phyloP scores from a whole-genome alignment of 345 rosid species.

The Eucalyptus polybractea region DNA sequence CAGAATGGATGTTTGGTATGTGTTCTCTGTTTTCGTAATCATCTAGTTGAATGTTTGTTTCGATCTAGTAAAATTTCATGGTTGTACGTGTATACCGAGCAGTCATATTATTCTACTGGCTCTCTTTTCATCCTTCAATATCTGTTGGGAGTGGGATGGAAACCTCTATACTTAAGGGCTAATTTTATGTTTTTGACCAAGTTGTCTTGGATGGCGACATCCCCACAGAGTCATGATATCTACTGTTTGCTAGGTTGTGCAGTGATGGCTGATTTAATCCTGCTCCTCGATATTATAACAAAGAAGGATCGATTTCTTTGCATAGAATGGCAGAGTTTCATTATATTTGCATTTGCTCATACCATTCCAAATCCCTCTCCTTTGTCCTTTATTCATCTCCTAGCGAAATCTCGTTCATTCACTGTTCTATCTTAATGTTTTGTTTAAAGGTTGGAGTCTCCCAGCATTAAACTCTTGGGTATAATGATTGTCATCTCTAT shows the following conservation, averaged over 20 bases:
- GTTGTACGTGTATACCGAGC: not conserved
- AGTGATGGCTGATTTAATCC: not conserved
- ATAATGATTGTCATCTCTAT: conserved; percentile 72
- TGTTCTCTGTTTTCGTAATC: not conserved
- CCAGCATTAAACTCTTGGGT: conserved; percentile 85
- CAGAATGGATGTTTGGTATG: not conserved
- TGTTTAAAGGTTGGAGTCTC: conserved; percentile 82
- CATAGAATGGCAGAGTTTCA: not conserved
- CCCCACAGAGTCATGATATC: not conserved
- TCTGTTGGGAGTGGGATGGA: not conserved
- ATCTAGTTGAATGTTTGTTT: not conserved
- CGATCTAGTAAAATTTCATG: not conserved
- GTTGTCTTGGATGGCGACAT: not conserved
- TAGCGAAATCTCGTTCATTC: not conserved
- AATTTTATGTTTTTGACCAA: not conserved
- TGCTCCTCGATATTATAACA: not conserved
- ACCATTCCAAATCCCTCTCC: not conserved
- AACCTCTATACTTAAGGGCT: not conserved
- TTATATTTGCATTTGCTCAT: not conserved
- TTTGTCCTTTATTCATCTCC: not conserved
- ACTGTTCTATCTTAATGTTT: not conserved
- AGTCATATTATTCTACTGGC: not conserved
- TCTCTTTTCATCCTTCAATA: not conserved
- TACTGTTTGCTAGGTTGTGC: not conserved
- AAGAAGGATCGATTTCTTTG: not conserved